These are phyloP conservation scores for Annona cherimola DNA, from an alignment of 164 flowering plant species.

Conservation along the genomic window DNA sequence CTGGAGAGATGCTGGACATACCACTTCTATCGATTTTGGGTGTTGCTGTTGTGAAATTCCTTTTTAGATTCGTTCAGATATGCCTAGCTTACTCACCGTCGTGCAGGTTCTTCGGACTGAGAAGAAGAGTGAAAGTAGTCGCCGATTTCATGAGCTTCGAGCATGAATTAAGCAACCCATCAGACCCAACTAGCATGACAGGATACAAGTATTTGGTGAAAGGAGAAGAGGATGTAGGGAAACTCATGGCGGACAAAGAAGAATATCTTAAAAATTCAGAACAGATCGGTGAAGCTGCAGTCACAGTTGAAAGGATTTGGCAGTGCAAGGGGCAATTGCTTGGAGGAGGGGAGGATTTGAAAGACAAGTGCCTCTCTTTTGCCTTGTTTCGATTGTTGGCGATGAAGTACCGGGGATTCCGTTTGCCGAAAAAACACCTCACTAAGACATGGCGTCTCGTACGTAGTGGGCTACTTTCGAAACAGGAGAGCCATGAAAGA, in stretches of 20 bases:
- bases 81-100: background rate
- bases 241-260: background rate
- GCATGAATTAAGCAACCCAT: background rate
- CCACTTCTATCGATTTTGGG: background rate
- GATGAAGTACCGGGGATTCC: background rate
- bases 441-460: background rate
- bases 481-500: background rate
- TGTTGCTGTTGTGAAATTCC: background rate
- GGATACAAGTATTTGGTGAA: constrained; percentile 3
- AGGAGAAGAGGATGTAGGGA: background rate
- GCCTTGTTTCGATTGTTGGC: background rate
- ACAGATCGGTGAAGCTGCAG: background rate
- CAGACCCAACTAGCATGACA: background rate
- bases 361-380: background rate
- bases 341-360: background rate
- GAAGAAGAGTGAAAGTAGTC: background rate
- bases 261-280: no score
- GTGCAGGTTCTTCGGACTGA: background rate
- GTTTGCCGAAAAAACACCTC: background rate
- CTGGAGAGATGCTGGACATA: background rate
- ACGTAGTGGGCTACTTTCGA: background rate
- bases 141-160: constrained; percentile 1
- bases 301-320: constrained; percentile 1
- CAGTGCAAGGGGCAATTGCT: background rate
- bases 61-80: background rate